phyloP scores from a whole-genome alignment of 2,329 filamentous ascomycete species.

The Orbilia quercus region DNA sequence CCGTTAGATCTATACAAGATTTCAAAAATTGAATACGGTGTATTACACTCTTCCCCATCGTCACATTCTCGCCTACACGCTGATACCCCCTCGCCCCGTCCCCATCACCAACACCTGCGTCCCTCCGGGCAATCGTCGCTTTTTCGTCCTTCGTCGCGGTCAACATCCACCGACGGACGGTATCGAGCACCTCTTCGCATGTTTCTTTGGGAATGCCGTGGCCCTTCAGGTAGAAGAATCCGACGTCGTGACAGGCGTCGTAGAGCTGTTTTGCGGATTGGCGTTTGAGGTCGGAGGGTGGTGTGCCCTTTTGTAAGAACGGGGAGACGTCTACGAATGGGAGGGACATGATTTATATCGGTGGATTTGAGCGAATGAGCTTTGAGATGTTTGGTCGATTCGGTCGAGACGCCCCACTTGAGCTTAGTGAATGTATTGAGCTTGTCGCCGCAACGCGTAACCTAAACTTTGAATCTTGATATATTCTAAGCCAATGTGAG shows the following conservation, averaged over 20 bases:
- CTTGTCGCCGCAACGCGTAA: too few species aligned
- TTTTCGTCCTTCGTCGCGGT: constrained; percentile 57
- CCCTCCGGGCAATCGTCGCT: constrained; percentile 50
- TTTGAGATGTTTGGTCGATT: too few species aligned
- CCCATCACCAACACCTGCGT: constrained; percentile 54
- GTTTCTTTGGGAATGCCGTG: constrained; percentile 39
- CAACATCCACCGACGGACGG: constrained; percentile 57
- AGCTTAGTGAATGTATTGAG: too few species aligned
- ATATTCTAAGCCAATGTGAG: too few species aligned
- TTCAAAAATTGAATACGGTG: neutral
- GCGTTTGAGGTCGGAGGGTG: constrained; percentile 53
- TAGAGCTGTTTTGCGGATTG: constrained; percentile 63
- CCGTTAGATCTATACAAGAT: neutral
- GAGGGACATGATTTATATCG: constrained; percentile 30
- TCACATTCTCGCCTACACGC: constrained; percentile 60
- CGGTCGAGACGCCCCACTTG: too few species aligned
- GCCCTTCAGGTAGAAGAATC: constrained; percentile 60
- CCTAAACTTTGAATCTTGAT: too few species aligned
- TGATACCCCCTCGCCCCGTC: constrained; percentile 60
- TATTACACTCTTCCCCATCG: constrained; percentile 57
- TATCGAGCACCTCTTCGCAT: constrained; percentile 40
- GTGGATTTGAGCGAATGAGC: too few species aligned
- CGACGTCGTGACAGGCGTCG: constrained; percentile 58
- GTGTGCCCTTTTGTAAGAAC: constrained; percentile 28
- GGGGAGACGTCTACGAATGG: constrained; percentile 52